Conservation (phyloP, 1,139 yeast genomes). For the Hansenula anomala region DNA sequence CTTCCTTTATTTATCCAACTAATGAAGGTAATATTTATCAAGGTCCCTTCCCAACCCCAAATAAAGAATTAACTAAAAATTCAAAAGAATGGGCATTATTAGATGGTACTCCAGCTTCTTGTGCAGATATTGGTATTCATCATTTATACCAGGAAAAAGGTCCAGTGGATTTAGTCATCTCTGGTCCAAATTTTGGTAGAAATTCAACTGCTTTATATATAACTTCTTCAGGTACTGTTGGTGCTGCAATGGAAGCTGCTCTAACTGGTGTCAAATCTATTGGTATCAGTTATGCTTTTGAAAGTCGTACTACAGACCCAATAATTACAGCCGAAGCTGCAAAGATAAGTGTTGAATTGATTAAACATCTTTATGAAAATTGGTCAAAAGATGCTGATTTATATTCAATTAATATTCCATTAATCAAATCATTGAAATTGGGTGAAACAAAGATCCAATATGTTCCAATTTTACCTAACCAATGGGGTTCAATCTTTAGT, state of each 20-base stretch:
- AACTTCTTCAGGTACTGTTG: conserved; percentile 93
- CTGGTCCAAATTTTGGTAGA: conserved; percentile 95
- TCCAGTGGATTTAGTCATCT: conserved; percentile 77
- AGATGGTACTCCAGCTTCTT: conserved; percentile 94
- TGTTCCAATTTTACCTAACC: conserved; percentile 74
- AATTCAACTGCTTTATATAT: conserved; percentile 89
- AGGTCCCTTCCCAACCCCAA: conserved; percentile 64
- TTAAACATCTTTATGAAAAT: conserved; percentile 50
- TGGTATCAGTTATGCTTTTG: conserved; percentile 81
- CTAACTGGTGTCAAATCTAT: conserved; percentile 71
- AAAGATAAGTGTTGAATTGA: conserved; percentile 55
- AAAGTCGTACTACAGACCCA: conserved; percentile 46
- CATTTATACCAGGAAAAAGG: conserved; percentile 53
- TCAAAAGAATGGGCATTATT: conserved; percentile 79
- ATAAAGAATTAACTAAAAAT: conserved; percentile 30
- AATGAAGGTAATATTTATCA: conserved; percentile 46
- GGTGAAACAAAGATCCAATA: conserved; percentile 56
- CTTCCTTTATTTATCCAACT: conserved; percentile 58
- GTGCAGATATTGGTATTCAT: conserved; percentile 86
- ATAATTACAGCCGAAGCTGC: conserved; percentile 63
- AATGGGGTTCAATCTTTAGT: conserved; percentile 68
- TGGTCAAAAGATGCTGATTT: conserved; percentile 63
- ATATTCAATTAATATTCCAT: conserved; percentile 82
- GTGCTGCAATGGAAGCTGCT: conserved; percentile 95
- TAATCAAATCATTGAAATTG: conserved; percentile 44